phyloP scores from a whole-genome alignment of 2,329 filamentous ascomycete species.

The Penicillium crustosum region DNA sequence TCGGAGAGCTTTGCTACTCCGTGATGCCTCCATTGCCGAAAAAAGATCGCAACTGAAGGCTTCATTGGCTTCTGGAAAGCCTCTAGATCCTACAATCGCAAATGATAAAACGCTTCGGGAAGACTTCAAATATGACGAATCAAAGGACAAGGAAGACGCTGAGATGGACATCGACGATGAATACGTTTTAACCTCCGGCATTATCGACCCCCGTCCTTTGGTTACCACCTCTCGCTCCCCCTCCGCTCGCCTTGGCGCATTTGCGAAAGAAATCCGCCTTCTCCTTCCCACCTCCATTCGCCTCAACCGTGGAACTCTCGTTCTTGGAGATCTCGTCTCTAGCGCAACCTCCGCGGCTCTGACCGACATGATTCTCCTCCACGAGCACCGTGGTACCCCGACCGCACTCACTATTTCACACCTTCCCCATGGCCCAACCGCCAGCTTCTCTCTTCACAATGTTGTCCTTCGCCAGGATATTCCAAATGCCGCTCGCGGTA shows the following conservation, averaged over 20 bases:
- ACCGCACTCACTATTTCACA: constrained; percentile 86
- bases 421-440: constrained; percentile 83
- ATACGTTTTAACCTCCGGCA: constrained; percentile 85
- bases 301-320: constrained; percentile 85
- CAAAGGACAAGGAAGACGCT: constrained; percentile 66
- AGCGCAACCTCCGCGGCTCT: constrained; percentile 79
- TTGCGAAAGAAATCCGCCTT: constrained; percentile 87
- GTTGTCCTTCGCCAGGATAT: constrained; percentile 92
- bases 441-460: constrained; percentile 86
- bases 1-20: constrained; percentile 78
- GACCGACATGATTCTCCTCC: constrained; percentile 80
- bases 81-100: constrained; percentile 75
- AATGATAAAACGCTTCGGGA: constrained; percentile 81
- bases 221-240: constrained; percentile 91
- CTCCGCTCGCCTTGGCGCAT: constrained; percentile 78
- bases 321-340: constrained; percentile 79
- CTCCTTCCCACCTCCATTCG: constrained; percentile 82
- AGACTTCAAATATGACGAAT: constrained; percentile 94
- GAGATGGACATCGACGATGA: constrained; percentile 86
- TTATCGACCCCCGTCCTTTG: constrained; percentile 83
- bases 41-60: constrained; percentile 84
- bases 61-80: constrained; percentile 85
- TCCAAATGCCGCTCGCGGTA: constrained; percentile 80
- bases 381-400: constrained; percentile 90
- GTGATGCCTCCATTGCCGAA: constrained; percentile 88